phyloP scores from a whole-genome alignment of 2,329 filamentous ascomycete species.

The Coleophoma eucalyptorum region DNA sequence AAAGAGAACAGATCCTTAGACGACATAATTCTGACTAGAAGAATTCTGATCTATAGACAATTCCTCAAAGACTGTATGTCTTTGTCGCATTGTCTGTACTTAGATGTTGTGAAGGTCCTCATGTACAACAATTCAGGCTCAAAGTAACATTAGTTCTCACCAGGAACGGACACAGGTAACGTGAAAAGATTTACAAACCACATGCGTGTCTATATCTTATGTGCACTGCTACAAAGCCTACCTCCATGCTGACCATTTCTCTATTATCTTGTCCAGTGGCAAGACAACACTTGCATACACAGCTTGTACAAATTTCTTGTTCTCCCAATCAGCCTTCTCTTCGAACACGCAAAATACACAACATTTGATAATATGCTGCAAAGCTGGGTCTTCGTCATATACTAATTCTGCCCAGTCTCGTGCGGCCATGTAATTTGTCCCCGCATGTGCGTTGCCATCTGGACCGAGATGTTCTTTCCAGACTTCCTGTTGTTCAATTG shows the following conservation, averaged over 20 bases:
- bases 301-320: conserved; percentile 15
- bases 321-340: conserved; percentile 16
- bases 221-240: too few species aligned
- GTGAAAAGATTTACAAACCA: too few species aligned
- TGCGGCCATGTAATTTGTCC: conserved; percentile 15
- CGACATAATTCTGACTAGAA: too few species aligned
- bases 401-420: conserved; percentile 16
- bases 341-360: conserved; percentile 16
- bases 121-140: too few species aligned
- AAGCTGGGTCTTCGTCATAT: conserved; percentile 13
- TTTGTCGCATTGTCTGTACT: too few species aligned
- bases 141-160: too few species aligned
- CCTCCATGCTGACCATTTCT: neutral
- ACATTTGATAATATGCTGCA: conserved; percentile 13
- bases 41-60: too few species aligned
- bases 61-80: too few species aligned
- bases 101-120: too few species aligned
- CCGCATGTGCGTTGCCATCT: conserved; percentile 10
- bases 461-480: conserved; percentile 7
- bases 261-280: conserved; percentile 11
- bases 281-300: conserved; percentile 17
- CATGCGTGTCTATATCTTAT: too few species aligned
- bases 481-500: conserved; percentile 15
- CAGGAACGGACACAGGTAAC: too few species aligned
- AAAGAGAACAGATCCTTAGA: too few species aligned